Base-by-base conservation (phyloP, 768 basidiomycete species). In the Tulasnella sp. region DNA sequence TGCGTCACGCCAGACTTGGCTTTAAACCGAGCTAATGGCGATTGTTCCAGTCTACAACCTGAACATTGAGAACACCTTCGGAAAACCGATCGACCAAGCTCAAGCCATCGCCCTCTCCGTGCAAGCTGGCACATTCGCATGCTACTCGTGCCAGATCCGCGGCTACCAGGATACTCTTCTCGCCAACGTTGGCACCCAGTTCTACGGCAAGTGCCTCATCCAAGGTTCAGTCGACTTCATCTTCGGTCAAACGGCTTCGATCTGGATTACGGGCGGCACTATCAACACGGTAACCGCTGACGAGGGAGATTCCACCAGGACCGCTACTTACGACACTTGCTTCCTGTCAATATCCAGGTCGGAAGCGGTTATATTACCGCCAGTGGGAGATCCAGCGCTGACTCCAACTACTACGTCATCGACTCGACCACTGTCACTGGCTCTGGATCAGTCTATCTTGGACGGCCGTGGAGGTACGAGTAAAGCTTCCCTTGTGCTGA, bases 151-250 rank as follows among this genome's bases (percentile, higher is more conserved):
- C 41, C 40, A 69, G 40, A 26, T 73, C 22, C 41, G n/a, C 14
- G 72, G 72, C 41, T 73, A 71, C 29, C 72, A 75, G 67, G 74
- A 73, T 39, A 75, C 72, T 5, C 62, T 73, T 9, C 39, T 19
- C 26, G 62, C 62, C 44, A 67, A 52, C 29, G 19, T 8, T 37
- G 36, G 65, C 1, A 14, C 35, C 19, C 67, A 52, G 37, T 69
- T 36, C 42, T 39, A 71, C 47, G 37, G 17, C 52, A 47, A 44
- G 47, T 74, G 36, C 29, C 67, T 62, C 59, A 75, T 75, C 63
- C 67, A 71, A 62, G 74, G 74, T 29, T 75, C 73, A 16, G 74
- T 75, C 62, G 74, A 75, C 42, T 75, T 69, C 64, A 71, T 75
- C 39, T 68, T 73, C 59, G 72, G 69, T 29, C 62, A 62, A 63